Evolutionary conservation across 495 filamentous ascomycete species (phyloP).

Genomic region (Venustampulla echinocandica): DNA sequence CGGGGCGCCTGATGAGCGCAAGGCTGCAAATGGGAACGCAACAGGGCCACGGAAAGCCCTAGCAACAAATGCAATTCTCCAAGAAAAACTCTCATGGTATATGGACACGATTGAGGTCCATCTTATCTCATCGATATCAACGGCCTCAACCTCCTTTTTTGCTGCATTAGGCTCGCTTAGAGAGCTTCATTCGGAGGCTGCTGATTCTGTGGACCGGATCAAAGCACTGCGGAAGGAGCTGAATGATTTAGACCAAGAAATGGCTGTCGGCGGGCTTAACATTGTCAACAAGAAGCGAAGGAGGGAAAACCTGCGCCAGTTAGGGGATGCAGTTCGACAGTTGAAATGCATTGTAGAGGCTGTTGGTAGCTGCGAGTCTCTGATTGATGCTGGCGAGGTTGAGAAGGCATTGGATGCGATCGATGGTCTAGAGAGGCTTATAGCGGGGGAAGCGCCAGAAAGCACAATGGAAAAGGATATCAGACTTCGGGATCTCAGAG

Average conservation of each 20-base stretch:
- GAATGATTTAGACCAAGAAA: conserved; percentile 69
- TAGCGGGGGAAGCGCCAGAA: conserved; percentile 53
- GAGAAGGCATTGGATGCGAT: conserved; percentile 71
- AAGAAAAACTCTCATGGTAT: conserved; percentile 99
- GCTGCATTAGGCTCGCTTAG: conserved; percentile 84
- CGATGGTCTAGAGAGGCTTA: conserved; percentile 65
- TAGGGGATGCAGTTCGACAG: conserved; percentile 76
- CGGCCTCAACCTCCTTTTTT: conserved; percentile 92
- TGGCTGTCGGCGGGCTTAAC: conserved; percentile 79
- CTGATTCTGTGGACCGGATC: conserved; percentile 83
- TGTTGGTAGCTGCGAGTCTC: conserved; percentile 64
- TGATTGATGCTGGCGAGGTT: conserved; percentile 73
- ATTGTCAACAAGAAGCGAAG: conserved; percentile 74
- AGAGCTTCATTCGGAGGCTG: conserved; percentile 86
- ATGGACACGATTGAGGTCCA: conserved; percentile 99
- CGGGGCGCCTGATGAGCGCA: conserved; percentile 45
- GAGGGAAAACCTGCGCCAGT: conserved; percentile 73
- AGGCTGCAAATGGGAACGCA: conserved; percentile 51
- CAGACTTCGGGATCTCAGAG: conserved; percentile 60
- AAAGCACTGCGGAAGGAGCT: conserved; percentile 72
- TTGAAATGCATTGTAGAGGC: conserved; percentile 69
- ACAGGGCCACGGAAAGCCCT: conserved; percentile 71
- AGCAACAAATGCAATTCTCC: conserved; percentile 95
- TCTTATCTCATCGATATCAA: conserved; percentile 91
- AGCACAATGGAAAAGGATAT: conserved; percentile 15